Conservation (phyloP, 805 yeast species). For the Lipomyces oligophaga region DNA sequence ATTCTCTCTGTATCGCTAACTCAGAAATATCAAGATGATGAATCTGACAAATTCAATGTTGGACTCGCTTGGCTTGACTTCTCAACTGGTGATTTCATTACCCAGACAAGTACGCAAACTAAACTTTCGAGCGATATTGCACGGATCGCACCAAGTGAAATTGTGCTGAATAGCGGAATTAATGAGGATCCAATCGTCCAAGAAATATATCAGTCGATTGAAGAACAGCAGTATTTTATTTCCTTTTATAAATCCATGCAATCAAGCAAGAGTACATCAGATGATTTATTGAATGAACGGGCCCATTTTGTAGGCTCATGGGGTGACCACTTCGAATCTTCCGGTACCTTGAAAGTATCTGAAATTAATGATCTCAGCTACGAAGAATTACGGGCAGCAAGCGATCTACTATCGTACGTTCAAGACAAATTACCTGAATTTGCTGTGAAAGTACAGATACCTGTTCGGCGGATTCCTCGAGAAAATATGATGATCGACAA, state of each 20-base stretch:
- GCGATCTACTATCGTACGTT: constrained; percentile 62
- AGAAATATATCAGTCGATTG: constrained; percentile 10
- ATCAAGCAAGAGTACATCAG: too few relatives aligned
- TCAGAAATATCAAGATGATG: constrained; percentile 7
- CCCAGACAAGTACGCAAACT: constrained; percentile 57
- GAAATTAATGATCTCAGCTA: constrained; percentile 39
- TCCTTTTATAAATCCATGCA: too few relatives aligned
- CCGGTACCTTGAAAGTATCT: constrained; percentile 28
- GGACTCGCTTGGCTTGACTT: constrained; percentile 89
- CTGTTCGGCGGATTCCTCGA: constrained; percentile 52
- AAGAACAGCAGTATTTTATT: constrained; percentile 42
- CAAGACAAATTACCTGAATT: constrained; percentile 69
- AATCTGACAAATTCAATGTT: constrained; percentile 36
- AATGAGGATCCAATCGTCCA: constrained; percentile 1
- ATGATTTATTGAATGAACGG: constrained; percentile 1
- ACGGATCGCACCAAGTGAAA: constrained; percentile 77
- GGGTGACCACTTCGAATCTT: constrained; percentile 15
- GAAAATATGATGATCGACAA: constrained; percentile 73
- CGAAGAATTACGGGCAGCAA: constrained; percentile 58
- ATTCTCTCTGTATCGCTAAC: constrained; percentile 51
- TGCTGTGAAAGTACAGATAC: constrained; percentile 60
- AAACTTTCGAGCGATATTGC: constrained; percentile 68
- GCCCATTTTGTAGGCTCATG: constrained; percentile 8
- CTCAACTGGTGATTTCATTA: constrained; percentile 73
- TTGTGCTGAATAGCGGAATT: constrained; percentile 44